Percentiles rank a stretch among this genome's conserved stretches.
phyloP scores from a whole-genome alignment of 768 basidiomycete species.

The Termitomyces sp. region DNA sequence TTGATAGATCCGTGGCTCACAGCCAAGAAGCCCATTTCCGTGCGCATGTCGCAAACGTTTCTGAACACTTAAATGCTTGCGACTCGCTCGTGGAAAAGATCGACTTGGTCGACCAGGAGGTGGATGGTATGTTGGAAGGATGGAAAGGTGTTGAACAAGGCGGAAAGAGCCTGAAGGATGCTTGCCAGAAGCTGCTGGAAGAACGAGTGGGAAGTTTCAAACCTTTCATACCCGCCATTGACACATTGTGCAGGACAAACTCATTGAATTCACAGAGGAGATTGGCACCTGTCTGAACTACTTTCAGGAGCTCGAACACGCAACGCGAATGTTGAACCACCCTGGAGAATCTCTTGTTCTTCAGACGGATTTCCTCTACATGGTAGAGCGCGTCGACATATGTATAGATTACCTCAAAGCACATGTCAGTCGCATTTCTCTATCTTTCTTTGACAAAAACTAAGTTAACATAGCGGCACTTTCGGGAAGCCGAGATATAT shows the following conservation, averaged over 20 bases:
- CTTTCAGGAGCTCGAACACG: conserved; percentile 91
- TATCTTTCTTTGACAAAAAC: neutral
- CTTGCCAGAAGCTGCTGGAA: conserved; percentile 84
- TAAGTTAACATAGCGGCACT: conserved; percentile 62
- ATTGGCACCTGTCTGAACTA: conserved; percentile 81
- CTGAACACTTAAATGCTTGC: conserved; percentile 73
- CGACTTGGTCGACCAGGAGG: conserved; percentile 65
- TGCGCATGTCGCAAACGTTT: conserved; percentile 73
- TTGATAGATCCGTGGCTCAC: conserved; percentile 87
- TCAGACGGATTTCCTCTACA: conserved; percentile 87
- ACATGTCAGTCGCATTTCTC: conserved; percentile 56
- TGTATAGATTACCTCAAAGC: conserved; percentile 87
- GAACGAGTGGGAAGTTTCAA: conserved; percentile 63
- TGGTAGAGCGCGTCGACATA: conserved; percentile 93
- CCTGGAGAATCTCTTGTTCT: conserved; percentile 91
- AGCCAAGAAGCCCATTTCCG: conserved; percentile 93
- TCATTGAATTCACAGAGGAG: conserved; percentile 77
- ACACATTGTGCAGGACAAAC: conserved; percentile 50
- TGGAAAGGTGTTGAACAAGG: conserved; percentile 90
- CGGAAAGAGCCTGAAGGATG: conserved; percentile 86
- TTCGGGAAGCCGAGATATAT: conserved; percentile 89
- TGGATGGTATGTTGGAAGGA: conserved; percentile 77
- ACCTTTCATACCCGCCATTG: neutral
- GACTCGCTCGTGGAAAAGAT: conserved; percentile 69
- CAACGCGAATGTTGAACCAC: conserved; percentile 90